Evolutionary conservation across 352 stramenopile genomes (phyloP).

Genomic region (Paralagenidium karlingii): DNA sequence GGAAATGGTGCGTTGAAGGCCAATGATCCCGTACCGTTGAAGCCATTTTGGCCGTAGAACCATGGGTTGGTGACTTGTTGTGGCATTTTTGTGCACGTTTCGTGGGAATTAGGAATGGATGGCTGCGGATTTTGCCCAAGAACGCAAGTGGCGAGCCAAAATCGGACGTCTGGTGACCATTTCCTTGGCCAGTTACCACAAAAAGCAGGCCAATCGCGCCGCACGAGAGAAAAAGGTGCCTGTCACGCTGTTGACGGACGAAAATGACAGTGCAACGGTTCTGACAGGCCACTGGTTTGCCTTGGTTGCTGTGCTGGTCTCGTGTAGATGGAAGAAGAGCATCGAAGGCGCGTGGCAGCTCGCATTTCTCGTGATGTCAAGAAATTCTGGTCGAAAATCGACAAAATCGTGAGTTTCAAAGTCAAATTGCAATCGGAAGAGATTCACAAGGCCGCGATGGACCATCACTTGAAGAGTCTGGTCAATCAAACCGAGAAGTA

Average conservation of each 20-base stretch:
- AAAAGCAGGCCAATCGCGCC: conserved; percentile 19
- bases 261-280: not conserved
- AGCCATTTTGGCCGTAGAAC: not conserved
- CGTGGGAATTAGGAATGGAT: conserved; percentile 75
- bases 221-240: conserved; percentile 23
- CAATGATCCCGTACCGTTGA: not conserved
- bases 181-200: conserved; percentile 41
- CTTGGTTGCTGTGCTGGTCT: not conserved
- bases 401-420: conserved; percentile 97
- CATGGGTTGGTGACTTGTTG: too few species aligned
- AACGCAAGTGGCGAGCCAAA: conserved; percentile 77
- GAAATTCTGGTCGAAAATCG: conserved; percentile 96
- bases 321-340: conserved; percentile 22
- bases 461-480: conserved; percentile 91
- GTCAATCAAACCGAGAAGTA: conserved; percentile 97
- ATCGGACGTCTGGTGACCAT: conserved; percentile 59
- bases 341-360: conserved; percentile 36
- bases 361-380: conserved; percentile 83
- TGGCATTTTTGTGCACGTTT: not conserved
- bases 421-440: conserved; percentile 89
- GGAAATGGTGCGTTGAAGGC: conserved; percentile 43
- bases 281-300: not conserved
- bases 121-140: conserved; percentile 85
- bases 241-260: not conserved
- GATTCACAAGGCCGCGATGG: conserved; percentile 86